Base-by-base conservation (phyloP, 2,329 filamentous ascomycete genomes). In the Alternaria novae-zelandiae region DNA sequence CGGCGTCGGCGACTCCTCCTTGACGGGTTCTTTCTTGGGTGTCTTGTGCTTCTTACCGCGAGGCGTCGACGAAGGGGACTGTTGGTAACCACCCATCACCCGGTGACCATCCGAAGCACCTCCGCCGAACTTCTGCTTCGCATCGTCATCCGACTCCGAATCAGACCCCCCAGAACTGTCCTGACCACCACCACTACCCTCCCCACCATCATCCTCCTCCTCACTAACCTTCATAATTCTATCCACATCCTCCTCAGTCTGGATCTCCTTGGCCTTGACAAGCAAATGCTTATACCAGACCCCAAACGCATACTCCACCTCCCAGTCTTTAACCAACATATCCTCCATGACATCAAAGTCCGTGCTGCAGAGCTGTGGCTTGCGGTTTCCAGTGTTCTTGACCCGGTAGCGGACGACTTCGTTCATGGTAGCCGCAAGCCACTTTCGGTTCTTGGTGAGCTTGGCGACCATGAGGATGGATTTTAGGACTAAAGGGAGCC, bases 341-440 rank as follows among this genome's bases (percentile, higher is more conserved):
- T 77, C 75, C 30, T 78, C 75, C n/a, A 78, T 73, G 23, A 78
- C 68, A 59, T 77, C 75, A 12, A 78, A 76, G 51, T 78, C 75
- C 0, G 76, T 75, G 1, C 70, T 76, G 4, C 74, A 74, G 0
- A 78, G 63, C 62, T 78, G 74, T 5, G 73, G 75, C 63, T 77
- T 78, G 10, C 73, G 69, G 43, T 77, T 76, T 2, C 74, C 73
- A 0, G 75, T 78, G 47, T 75, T 58, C 60, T 71, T 73, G 56
- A 74, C 77, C 2, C 75, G 72, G 54, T 77, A 74, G 6, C 68
- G 65, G 10, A 78, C 75, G 0, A 77, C 68, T 10, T 74, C 69
- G 4, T 63, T 61, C 69, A 77, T 77, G 0, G 70, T 67, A 11
- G 73, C 71, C 50, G 67, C 69, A 15, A 78, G 43, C 64, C 63